Evolutionary conservation across 345 rosid genomes (phyloP), one percentile per base, ranked within the genome.

Genomic region (Citrus sp.): DNA sequence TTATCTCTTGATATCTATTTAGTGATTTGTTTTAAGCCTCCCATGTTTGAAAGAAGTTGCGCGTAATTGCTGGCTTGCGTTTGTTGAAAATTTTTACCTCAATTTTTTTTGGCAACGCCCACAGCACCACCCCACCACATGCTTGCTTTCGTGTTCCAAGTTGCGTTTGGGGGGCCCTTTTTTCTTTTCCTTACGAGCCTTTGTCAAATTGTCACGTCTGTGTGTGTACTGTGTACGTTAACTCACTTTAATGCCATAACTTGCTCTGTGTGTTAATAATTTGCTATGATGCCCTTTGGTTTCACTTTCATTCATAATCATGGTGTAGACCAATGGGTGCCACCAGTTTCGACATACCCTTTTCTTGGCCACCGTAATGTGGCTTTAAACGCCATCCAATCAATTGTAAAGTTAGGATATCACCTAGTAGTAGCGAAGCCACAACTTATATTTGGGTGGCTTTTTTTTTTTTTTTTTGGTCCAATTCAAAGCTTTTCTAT

Each of bases 41-140:
- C 79, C 79, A 55, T 54, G 51, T 76, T n/a, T 62, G 59, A 67
- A 66, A 66, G 25, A 19, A 24, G 60, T 54, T 59, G 30, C 16
- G 78, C 34, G 78, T 76, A 65, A 76, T 24, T 49, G 73, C 73
- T 77, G 54, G 18, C 55, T 38, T 18, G 73, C 46, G 25, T 34
- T 76, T 24, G 72, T 65, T 67, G 16, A 38, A 67, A n/a, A 67
- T 27, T 54, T 54, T 54, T 27, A 62, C 42, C 40, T 27, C 77
- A 24, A 24, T 34, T 38, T 74, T 74, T 12, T 38, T 74, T 12
- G 24, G 61, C 63, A 65, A 30, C 16, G 14, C 18, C 51, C 51
- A 46, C 51, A 46, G 13, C 51, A 3, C 51, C 51, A 46, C 18
- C 51, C 51, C 9, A 46, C 72, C 61, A 49, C 70, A n/a, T 32